Evolutionary conservation across 2,329 filamentous ascomycete species (phyloP), one percentile per base, ranked within the genome.

Genomic region (Aureobasidium sp.): DNA sequence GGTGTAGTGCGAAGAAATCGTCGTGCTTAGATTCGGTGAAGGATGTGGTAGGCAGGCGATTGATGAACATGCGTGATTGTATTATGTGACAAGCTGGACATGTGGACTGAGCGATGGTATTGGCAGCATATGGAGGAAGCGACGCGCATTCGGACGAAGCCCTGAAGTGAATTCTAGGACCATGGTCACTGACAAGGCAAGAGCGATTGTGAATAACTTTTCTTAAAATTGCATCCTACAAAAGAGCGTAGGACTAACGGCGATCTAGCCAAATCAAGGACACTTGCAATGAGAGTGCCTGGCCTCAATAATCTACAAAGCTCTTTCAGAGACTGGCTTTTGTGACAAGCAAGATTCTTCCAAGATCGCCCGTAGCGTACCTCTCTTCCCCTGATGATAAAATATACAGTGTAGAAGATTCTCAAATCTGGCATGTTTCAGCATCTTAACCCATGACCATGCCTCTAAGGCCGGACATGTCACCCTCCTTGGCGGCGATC

Each of bases 401-500:
- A 37, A 55, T 54, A 54, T 60, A 61, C 55, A 57, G 39, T 53
- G 39, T 62, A 53, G 50, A 50, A 60, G 53, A 61, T 49, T 63
- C 47, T 59, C 25, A 39, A 63, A 63, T 52, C 44, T 50, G 44
- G 21, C 5, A 57, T 13, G 27, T 21, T 41, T 44, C 21, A 44
- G 36, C 3, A 36, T 37, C 58, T 65, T 75, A 78, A 66, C 79
- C 79, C 75, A 81, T 80, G 58, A 87, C 83, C 77, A 87, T 84
- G 58, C 85, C 85, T 76, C 86, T 86, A 63, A 88, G 78, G 68
- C 91, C 90, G 64, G 87, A 84, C 77, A 97, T 87, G 75, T 99
- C 94, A 70, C 94, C 94, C 79, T 99, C 94, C 80, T 97, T 97
- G 71, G 95, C 95, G 29, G 94, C 94, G 72, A 99, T 99, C 77